Evolutionary conservation across 1,139 yeast species (phyloP), one percentile per base, ranked within the genome.

Genomic region (Ogataea hybrid): DNA sequence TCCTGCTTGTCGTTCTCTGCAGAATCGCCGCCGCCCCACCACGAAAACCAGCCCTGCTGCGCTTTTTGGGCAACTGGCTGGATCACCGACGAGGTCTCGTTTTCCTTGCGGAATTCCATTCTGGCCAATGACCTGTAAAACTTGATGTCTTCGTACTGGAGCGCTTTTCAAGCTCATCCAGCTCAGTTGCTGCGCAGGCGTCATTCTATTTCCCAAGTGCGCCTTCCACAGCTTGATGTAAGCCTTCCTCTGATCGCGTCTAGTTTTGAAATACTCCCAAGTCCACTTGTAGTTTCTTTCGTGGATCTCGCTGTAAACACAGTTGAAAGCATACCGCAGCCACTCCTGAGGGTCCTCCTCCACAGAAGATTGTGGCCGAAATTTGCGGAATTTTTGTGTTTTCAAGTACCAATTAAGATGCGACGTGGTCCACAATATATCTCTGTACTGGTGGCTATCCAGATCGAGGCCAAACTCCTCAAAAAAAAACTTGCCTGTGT

Each of bases 391-490:
- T 57, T 80, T 84, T 50, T 81, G 79, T 0, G 96, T 86, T 53
- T 81, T 82, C 52, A 77, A 72, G 56, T 79, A 86, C 76, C 92
- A 79, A 51, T 85, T 89, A 59, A 87, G 81, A 47, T 83, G 79
- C 3, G 95, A 86, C 6, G 89, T 81, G 1, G 95, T 83, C 75
- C 87, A 79, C 32, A 94, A 69, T 4, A 88, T 73, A 58, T 87
- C 94, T 32, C 83, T 74, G 59, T 94, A 94, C 60, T 92, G 97
- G 41, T 79, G 76, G 42, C 92, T 80, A 60, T 92, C 95, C 48
- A 94, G 69, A 43, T 84, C 88, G 17, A 94, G 68, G 12, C 95
- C 88, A 53, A 94, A 82, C 57, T 92, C 96, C 44, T 90, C 90
- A 61, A 90, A 94, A 48, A 81, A 76, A 37, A 92, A 67, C 47